Evolutionary conservation across 805 yeast genomes (phyloP).

Genomic region (Lipomyces yamadae): DNA sequence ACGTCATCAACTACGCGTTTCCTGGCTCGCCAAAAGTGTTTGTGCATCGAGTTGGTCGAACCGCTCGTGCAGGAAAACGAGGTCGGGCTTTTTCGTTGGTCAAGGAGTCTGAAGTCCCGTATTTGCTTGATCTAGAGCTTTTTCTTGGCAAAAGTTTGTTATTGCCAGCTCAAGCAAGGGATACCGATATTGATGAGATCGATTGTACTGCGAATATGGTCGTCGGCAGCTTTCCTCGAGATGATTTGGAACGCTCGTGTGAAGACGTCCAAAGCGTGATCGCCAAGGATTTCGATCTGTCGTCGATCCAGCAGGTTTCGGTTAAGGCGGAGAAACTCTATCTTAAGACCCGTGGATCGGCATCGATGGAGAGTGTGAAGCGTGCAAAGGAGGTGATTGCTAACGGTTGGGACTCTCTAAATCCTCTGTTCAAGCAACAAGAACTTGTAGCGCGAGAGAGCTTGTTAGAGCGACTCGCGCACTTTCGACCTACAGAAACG

Average conservation of each 20-base stretch:
- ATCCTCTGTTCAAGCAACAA: constrained; percentile 59
- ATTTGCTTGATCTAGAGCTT: constrained; percentile 83
- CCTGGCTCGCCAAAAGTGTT: constrained; percentile 94
- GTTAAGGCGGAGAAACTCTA: constrained; percentile 86
- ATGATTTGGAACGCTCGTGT: constrained; percentile 66
- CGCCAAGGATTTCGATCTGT: constrained; percentile 68
- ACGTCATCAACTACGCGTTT: constrained; percentile 87
- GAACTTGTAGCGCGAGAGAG: constrained; percentile 56
- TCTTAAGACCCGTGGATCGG: constrained; percentile 80
- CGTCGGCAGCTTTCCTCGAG: constrained; percentile 80
- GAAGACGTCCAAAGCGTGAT: constrained; percentile 72
- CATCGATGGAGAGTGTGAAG: constrained; percentile 83
- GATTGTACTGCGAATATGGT: constrained; percentile 77
- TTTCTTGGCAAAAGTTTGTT: constrained; percentile 84
- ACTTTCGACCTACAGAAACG: constrained; percentile 79
- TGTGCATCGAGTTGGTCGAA: constrained; percentile 97
- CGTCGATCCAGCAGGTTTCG: constrained; percentile 70
- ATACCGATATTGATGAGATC: constrained; percentile 55
- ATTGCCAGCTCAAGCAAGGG: constrained; percentile 52
- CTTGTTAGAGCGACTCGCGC: constrained; percentile 71
- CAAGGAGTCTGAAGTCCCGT: constrained; percentile 84
- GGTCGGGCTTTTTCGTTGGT: constrained; percentile 98
- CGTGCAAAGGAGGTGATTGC: constrained; percentile 76
- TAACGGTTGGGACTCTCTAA: constrained; percentile 83
- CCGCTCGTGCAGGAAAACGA: constrained; percentile 97